A percentile compares a stretch with the other conserved stretches of the same genome.
phyloP scores from a whole-genome alignment of 495 filamentous ascomycete genomes.

The Lasiosphaeria miniovina region DNA sequence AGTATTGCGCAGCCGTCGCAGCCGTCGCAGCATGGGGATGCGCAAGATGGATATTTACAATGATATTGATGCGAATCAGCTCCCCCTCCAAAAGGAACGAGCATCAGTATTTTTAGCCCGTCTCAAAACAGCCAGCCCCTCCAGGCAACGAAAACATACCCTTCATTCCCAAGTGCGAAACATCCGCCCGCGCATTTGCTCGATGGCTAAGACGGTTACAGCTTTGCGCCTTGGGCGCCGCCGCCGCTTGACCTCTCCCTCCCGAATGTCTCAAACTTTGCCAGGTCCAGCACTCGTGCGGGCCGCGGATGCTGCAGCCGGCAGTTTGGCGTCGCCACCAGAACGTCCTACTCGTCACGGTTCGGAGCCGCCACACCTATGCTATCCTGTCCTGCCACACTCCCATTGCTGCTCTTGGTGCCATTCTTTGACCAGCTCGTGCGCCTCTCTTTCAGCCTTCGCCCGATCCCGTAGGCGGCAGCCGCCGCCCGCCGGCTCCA shows the following conservation, averaged over 20 bases:
- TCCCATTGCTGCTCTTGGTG: not conserved
- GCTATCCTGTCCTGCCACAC: not conserved
- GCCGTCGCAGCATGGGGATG: too few relatives aligned
- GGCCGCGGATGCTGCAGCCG: constrained; percentile 35
- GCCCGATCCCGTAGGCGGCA: constrained; percentile 18
- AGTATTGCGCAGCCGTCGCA: too few relatives aligned
- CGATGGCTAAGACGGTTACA: too few relatives aligned
- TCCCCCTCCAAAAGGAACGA: too few relatives aligned
- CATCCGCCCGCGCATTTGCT: too few relatives aligned
- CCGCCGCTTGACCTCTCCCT: constrained; percentile 3
- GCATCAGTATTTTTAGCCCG: too few relatives aligned
- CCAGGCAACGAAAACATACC: too few relatives aligned
- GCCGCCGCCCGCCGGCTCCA: constrained; percentile 27
- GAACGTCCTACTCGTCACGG: constrained; percentile 15
- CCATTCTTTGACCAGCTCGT: constrained; percentile 4
- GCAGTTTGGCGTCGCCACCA: constrained; percentile 27
- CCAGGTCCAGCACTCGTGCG: constrained; percentile 30
- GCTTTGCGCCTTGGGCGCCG: not conserved
- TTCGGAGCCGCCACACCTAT: not conserved
- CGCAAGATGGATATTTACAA: too few relatives aligned
- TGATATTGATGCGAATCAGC: too few relatives aligned
- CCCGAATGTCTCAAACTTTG: constrained; percentile 31
- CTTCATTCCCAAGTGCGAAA: too few relatives aligned
- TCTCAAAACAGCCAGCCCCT: too few relatives aligned
- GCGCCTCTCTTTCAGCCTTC: constrained; percentile 19